phyloP scores from a whole-genome alignment of 2,329 filamentous ascomycete species.

The Sporothrix dimorphospora region DNA sequence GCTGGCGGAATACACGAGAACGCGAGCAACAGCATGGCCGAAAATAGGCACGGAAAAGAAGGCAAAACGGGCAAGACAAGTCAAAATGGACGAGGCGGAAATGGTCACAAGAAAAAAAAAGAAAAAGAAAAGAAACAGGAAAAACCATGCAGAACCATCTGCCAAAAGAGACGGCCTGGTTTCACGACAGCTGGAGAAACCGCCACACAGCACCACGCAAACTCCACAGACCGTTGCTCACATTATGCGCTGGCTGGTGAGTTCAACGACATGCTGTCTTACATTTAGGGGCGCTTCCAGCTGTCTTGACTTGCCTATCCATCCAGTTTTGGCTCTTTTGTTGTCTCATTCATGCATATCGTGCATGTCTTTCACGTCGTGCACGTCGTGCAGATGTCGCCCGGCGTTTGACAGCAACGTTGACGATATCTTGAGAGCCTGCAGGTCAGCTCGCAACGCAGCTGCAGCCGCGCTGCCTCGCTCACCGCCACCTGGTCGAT shows the following conservation, averaged over 20 bases:
- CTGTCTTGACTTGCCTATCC: background rate
- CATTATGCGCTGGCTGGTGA: slow-evolving; percentile 12
- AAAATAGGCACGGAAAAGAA: background rate
- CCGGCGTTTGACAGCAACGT: background rate
- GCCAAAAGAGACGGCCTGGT: background rate
- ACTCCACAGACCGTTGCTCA: background rate
- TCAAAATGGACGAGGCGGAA: background rate
- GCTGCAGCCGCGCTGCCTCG: background rate
- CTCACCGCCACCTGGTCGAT: slow-evolving; percentile 23
- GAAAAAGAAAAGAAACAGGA: background rate
- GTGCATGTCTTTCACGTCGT: background rate
- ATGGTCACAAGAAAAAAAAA: background rate
- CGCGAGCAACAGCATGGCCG: background rate
- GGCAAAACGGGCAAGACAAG: background rate
- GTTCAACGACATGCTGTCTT: slow-evolving; percentile 18
- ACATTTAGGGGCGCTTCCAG: slow-evolving; percentile 15
- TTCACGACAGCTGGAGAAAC: slow-evolving; percentile 14
- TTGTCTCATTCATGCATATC: slow-evolving; percentile 2
- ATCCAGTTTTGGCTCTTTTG: background rate
- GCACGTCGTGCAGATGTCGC: background rate
- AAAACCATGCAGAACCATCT: background rate
- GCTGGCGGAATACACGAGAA: background rate
- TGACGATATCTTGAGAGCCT: slow-evolving; percentile 11
- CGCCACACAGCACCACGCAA: background rate
- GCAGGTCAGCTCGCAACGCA: background rate